phyloP scores from a whole-genome alignment of 768 basidiomycete species.

The Crucibulum laeve region DNA sequence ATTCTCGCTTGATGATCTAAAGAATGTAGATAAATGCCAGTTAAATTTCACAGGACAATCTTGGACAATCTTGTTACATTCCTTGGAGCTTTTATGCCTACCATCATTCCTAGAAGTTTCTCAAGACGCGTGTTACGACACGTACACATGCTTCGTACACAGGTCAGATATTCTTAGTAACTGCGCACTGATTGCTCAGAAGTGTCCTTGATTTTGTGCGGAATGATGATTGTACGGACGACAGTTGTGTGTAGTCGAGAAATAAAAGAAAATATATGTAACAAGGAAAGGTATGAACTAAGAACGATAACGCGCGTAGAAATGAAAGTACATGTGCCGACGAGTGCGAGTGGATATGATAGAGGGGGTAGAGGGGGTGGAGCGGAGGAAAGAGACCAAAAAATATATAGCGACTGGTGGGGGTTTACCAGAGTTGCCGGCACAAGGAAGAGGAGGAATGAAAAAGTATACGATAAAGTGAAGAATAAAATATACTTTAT shows the following conservation, averaged over 20 bases:
- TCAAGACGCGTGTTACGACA: too few relatives aligned
- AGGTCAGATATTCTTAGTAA: not conserved
- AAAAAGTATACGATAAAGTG: slow-evolving; percentile 64
- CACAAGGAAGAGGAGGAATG: slow-evolving; percentile 23
- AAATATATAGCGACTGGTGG: slow-evolving; percentile 24
- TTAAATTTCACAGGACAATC: too few relatives aligned
- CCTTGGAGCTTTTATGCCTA: too few relatives aligned
- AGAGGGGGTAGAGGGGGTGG: not conserved
- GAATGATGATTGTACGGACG: slow-evolving; percentile 16
- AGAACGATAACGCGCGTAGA: slow-evolving; percentile 37
- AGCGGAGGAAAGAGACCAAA: slow-evolving; percentile 22
- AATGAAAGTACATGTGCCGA: slow-evolving; percentile 11
- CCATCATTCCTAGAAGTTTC: too few relatives aligned
- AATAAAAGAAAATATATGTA: not conserved
- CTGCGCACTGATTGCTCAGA: not conserved
- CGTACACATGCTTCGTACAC: too few relatives aligned
- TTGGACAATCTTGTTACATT: too few relatives aligned
- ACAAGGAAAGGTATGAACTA: slow-evolving; percentile 19
- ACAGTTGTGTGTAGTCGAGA: slow-evolving; percentile 6
- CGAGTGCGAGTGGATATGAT: slow-evolving; percentile 9
- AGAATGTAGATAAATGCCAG: too few relatives aligned
- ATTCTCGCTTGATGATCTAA: too few relatives aligned
- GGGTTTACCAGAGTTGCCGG: slow-evolving; percentile 25
- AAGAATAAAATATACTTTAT: slow-evolving; percentile 82
- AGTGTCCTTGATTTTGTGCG: slow-evolving; percentile 3